Evolutionary conservation across 108 stramenopile species (phyloP).

Genomic region (Fragilariopsis cylindrus): DNA sequence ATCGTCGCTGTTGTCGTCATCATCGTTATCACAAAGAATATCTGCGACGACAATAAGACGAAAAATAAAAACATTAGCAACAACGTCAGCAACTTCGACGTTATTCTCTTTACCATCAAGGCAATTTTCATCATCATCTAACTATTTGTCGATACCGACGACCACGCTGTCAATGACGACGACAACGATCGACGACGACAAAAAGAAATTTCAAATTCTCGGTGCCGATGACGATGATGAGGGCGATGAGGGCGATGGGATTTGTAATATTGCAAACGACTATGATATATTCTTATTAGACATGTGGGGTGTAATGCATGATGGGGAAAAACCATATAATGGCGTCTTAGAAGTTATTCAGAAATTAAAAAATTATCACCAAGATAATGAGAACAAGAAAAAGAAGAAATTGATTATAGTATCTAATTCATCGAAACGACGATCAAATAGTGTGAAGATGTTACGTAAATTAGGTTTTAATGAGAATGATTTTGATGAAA

Average conservation of each 20-base stretch:
- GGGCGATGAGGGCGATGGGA: background rate
- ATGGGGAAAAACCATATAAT: conserved; percentile 78
- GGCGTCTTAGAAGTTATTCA: conserved; percentile 76
- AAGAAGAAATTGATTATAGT: conserved; percentile 80
- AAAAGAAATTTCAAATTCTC: too few species aligned
- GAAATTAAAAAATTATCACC: conserved; percentile 32
- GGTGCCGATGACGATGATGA: background rate
- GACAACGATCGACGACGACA: too few species aligned
- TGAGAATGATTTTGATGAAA: conserved; percentile 55
- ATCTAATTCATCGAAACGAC: conserved; percentile 87
- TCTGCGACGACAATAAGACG: too few species aligned
- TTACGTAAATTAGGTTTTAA: conserved; percentile 69
- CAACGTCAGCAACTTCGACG: too few species aligned
- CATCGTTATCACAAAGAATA: too few species aligned
- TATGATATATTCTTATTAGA: conserved; percentile 89
- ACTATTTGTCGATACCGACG: too few species aligned
- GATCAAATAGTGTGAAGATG: conserved; percentile 49
- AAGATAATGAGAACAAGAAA: conserved; percentile 1
- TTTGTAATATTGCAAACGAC: conserved; percentile 45
- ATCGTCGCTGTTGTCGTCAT: too few species aligned
- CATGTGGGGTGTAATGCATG: conserved; percentile 95
- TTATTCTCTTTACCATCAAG: too few species aligned
- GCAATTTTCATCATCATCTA: too few species aligned
- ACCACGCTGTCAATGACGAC: too few species aligned
- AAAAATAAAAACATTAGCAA: too few species aligned